phyloP scores from a whole-genome alignment of 805 yeast species.

The Candida quercuum region DNA sequence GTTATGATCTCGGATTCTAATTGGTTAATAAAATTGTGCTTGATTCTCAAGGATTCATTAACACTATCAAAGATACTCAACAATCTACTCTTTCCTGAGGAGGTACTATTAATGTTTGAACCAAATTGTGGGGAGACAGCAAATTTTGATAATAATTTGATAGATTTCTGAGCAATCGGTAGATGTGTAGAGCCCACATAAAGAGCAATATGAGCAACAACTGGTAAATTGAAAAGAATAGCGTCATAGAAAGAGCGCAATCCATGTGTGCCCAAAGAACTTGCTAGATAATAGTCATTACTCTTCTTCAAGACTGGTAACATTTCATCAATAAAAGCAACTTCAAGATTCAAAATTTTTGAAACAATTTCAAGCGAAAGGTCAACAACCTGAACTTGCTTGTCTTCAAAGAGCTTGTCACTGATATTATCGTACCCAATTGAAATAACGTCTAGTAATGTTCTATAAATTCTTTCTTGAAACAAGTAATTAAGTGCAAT shows the following conservation, averaged over 20 bases:
- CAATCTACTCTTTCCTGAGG: conserved; percentile 52
- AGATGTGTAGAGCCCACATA: conserved; percentile 58
- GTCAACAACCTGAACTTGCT: conserved; percentile 32
- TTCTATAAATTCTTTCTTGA: conserved; percentile 47
- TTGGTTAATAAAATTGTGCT: conserved; percentile 68
- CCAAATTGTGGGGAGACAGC: conserved; percentile 44
- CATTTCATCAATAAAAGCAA: conserved; percentile 50
- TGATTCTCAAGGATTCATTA: conserved; percentile 72
- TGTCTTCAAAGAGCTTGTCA: conserved; percentile 31
- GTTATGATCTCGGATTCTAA: conserved; percentile 40
- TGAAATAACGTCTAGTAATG: conserved; percentile 52
- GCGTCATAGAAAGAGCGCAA: conserved; percentile 65
- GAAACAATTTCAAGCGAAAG: conserved; percentile 40
- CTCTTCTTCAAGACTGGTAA: conserved; percentile 43
- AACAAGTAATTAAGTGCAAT: conserved; percentile 58
- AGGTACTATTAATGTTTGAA: conserved; percentile 25
- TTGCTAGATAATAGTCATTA: conserved; percentile 25
- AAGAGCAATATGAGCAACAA: conserved; percentile 68
- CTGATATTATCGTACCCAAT: conserved; percentile 54
- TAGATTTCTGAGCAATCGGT: conserved; percentile 45
- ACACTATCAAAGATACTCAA: conserved; percentile 68
- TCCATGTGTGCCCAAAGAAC: conserved; percentile 49
- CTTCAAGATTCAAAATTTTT: conserved; percentile 47
- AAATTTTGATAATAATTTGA: conserved; percentile 48
- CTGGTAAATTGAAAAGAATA: conserved; percentile 60